These are phyloP conservation scores for Phialocephala sp. DNA, from an alignment of 2,329 filamentous ascomycete genomes.

Conservation along the genomic window DNA sequence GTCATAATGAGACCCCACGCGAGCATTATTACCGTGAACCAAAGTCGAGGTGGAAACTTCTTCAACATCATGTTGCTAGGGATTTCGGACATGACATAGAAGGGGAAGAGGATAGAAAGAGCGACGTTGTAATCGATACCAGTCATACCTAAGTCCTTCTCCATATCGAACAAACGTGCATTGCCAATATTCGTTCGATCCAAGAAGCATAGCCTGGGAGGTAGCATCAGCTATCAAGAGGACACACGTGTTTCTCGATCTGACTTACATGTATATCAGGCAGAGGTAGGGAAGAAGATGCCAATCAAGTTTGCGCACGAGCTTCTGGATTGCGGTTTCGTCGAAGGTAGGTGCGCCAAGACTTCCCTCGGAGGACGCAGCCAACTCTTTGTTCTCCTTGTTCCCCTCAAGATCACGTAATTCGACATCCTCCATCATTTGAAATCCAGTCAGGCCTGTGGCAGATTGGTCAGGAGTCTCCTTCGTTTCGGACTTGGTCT, in stretches of 20 bases:
- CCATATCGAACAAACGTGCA: slow-evolving; percentile 40
- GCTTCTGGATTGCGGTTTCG: slow-evolving; percentile 29
- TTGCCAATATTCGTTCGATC: slow-evolving; percentile 43
- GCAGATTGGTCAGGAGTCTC: not conserved
- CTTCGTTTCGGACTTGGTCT: not conserved
- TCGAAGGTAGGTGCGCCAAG: slow-evolving; percentile 8
- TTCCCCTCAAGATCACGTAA: too few species aligned
- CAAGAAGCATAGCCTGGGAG: slow-evolving; percentile 37
- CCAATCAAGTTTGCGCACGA: slow-evolving; percentile 38
- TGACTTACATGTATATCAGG: slow-evolving; percentile 55
- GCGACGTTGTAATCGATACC: slow-evolving; percentile 43
- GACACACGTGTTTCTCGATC: not conserved
- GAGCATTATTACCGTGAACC: slow-evolving; percentile 68
- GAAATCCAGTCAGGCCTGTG: not conserved
- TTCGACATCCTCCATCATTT: not conserved
- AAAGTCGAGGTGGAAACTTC: slow-evolving; percentile 55
- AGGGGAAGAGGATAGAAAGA: slow-evolving; percentile 42
- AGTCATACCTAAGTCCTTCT: slow-evolving; percentile 42
- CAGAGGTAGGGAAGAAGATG: slow-evolving; percentile 50
- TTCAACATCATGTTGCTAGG: slow-evolving; percentile 48
- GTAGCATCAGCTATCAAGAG: not conserved
- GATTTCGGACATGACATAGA: slow-evolving; percentile 41
- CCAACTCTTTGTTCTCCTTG: not conserved
- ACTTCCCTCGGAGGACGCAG: slow-evolving; percentile 13
- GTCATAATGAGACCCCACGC: slow-evolving; percentile 73